Evolutionary conservation across 805 yeast genomes (phyloP), one percentile per base, ranked within the genome.

Genomic region (Wickerhamomyces hampshirensis): DNA sequence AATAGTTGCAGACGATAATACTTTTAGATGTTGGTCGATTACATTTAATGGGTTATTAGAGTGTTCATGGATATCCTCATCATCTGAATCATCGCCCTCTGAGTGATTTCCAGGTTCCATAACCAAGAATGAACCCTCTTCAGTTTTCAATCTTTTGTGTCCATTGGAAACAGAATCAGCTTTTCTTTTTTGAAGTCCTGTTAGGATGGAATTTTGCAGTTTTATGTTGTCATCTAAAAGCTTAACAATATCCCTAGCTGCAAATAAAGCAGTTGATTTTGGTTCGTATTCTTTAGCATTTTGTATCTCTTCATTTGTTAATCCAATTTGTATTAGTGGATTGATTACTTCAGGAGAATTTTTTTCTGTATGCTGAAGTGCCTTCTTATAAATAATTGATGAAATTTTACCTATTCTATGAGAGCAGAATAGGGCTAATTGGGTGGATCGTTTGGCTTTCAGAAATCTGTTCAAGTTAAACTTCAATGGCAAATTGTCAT

Each of bases 391-490:
- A 9, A 93, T 69, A 30, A 66, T 59, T 0, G 93, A 69, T 0
- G 94, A 68, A 3, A 83, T 58, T 6, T 69, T 60, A 3, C 98
- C 98, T 23, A 88, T 59, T 36, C 86, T 69, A 31, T 82, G 80
- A 21, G 69, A 66, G 11, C 81, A 83, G 33, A 83, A 68, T 23
- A 74, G 73, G 1, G 66, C 74, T 12, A 93, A 66, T 46, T 83
- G 83, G 30, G 64, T 57, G 9, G 83, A 70, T 46, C 97, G 71
- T 50, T 80, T 68, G 23, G 72, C 61, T 51, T 86, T 81, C 34
- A 84, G 68, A 48, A 73, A 88, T 47, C 93, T 66, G 23, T 75
- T 71, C 34, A 84, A 65, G 50, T 78, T 81, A 51, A 87, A 66
- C 0, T 80, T 66, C 18, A 87, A 56, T 2, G 80, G 71, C 4